These are phyloP conservation scores for Coemansia javaensis DNA, from an alignment of 192 early-diverging fungal genomes.

Conservation along the genomic window DNA sequence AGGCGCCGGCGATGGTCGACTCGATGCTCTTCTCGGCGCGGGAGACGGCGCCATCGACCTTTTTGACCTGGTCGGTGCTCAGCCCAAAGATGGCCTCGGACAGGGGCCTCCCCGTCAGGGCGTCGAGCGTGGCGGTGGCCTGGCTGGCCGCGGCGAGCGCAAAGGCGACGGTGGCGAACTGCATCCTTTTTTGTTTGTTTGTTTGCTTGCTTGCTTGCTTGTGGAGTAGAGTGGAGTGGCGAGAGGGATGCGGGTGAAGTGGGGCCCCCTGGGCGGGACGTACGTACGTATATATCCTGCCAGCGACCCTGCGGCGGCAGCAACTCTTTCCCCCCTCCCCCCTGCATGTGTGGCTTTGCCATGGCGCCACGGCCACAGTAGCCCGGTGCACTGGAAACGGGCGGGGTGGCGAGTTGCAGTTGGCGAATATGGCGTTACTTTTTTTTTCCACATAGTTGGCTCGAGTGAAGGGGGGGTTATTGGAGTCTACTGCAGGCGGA, in stretches of 20 bases:
- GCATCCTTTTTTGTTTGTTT: conserved; percentile 18
- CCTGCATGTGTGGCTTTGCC: too few species aligned
- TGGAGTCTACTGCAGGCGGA: neutral
- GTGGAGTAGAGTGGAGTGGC: neutral
- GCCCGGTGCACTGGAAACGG: too few species aligned
- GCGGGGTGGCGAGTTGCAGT: too few species aligned
- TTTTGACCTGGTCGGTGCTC: conserved; percentile 42
- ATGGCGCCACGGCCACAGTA: too few species aligned
- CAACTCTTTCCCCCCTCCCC: too few species aligned
- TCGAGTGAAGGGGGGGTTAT: neutral
- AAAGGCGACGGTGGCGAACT: conserved; percentile 20
- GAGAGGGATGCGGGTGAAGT: neutral
- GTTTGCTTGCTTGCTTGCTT: too few species aligned
- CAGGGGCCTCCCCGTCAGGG: conserved; percentile 37
- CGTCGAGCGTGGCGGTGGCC: conserved; percentile 40
- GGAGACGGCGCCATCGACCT: conserved; percentile 29
- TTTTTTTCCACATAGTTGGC: too few species aligned
- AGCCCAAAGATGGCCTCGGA: conserved; percentile 49
- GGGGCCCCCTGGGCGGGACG: neutral
- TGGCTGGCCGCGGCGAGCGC: conserved; percentile 23
- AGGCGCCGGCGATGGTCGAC: conserved; percentile 10
- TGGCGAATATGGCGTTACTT: too few species aligned
- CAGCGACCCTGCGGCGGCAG: too few species aligned
- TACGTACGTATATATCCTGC: neutral
- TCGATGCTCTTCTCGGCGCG: conserved; percentile 30